These are phyloP conservation scores for Backusella tuberculispora DNA, from an alignment of 192 early-diverging fungal genomes.

Conservation along the genomic window DNA sequence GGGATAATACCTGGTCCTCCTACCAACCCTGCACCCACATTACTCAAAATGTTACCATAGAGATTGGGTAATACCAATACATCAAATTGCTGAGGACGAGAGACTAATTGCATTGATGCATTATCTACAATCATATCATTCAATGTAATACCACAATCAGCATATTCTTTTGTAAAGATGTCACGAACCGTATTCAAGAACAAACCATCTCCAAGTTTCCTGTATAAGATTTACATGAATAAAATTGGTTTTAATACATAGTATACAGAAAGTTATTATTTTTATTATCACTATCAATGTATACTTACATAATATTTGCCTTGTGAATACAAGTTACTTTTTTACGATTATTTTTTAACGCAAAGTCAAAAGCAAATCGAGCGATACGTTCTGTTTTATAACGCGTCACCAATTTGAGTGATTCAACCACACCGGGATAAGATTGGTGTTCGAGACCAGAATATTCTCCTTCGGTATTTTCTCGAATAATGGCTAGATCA, in stretches of 20 bases:
- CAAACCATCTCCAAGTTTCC: constrained; percentile 96
- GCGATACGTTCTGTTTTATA: constrained; percentile 99
- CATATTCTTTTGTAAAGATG: constrained; percentile 86
- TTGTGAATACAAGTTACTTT: constrained; percentile 99
- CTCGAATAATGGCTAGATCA: constrained; percentile 98
- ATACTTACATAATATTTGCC: constrained; percentile 95
- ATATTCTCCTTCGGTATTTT: constrained; percentile 99
- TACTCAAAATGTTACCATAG: constrained; percentile 98
- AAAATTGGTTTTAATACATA: background rate
- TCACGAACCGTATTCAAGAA: constrained; percentile 96
- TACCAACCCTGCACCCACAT: constrained; percentile 95
- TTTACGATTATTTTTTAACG: constrained; percentile 95
- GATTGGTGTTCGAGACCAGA: constrained; percentile 98
- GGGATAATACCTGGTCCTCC: constrained; percentile 97
- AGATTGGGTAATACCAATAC: constrained; percentile 99
- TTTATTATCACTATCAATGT: too few relatives aligned
- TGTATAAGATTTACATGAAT: constrained; percentile 27
- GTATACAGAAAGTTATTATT: background rate
- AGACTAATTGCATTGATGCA: constrained; percentile 98
- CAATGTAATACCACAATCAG: constrained; percentile 84
- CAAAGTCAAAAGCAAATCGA: constrained; percentile 98
- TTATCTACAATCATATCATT: constrained; percentile 99
- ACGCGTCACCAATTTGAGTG: constrained; percentile 95
- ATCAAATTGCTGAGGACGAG: constrained; percentile 96
- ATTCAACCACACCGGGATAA: constrained; percentile 97